Conservation (phyloP, 2,329 filamentous ascomycete species). For the Epichloe glyceriae region DNA sequence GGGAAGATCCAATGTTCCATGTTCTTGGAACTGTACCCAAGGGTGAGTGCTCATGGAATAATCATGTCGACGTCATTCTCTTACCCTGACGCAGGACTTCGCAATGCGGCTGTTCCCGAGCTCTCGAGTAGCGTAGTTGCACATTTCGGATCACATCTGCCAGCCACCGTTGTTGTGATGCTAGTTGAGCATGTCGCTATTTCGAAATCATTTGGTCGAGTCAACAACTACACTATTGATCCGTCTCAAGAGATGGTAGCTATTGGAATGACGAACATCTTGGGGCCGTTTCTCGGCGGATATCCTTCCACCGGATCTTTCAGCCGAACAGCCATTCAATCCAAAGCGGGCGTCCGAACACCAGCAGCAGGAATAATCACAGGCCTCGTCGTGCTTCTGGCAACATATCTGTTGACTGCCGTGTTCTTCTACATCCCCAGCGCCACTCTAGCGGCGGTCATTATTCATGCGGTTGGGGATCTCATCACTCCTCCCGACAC, state of each 20-base stretch:
- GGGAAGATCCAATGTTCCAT: slow-evolving; percentile 52
- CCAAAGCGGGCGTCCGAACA: slow-evolving; percentile 87
- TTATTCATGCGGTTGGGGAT: slow-evolving; percentile 91
- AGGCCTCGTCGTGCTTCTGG: slow-evolving; percentile 70
- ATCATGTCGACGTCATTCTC: not conserved
- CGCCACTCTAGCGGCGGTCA: slow-evolving; percentile 70
- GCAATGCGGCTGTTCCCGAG: slow-evolving; percentile 59
- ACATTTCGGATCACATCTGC: slow-evolving; percentile 59
- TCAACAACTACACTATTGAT: slow-evolving; percentile 94
- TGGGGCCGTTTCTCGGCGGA: slow-evolving; percentile 82
- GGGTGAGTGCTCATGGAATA: slow-evolving; percentile 24
- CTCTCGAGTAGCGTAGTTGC: slow-evolving; percentile 55
- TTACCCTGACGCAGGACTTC: slow-evolving; percentile 45
- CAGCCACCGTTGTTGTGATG: slow-evolving; percentile 82
- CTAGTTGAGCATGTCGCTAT: slow-evolving; percentile 96
- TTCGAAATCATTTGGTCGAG: slow-evolving; percentile 86
- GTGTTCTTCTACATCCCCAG: slow-evolving; percentile 92
- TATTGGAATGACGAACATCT: slow-evolving; percentile 79
- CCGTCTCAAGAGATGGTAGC: slow-evolving; percentile 93
- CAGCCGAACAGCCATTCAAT: slow-evolving; percentile 91
- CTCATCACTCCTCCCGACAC: slow-evolving; percentile 84
- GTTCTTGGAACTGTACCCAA: slow-evolving; percentile 68
- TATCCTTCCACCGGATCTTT: slow-evolving; percentile 94
- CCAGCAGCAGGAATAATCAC: slow-evolving; percentile 86
- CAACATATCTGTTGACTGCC: slow-evolving; percentile 75